phyloP scores from a whole-genome alignment of 257 asterid species.

The Fraxinus excelsior region DNA sequence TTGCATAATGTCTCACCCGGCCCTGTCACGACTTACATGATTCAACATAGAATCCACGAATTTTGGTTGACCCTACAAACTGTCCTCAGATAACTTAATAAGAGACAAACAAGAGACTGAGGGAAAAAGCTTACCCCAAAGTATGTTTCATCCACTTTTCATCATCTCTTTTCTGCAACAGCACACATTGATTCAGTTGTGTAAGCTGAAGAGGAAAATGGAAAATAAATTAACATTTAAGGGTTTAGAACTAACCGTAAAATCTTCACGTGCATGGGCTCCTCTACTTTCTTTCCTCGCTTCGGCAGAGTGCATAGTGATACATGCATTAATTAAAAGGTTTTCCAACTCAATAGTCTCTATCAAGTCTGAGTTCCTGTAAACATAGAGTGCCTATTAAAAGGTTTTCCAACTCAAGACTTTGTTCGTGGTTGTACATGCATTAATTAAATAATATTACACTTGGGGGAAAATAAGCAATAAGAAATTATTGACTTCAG shows the following conservation, averaged over 20 bases:
- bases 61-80: background rate
- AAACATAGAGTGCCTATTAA: constrained; percentile 40
- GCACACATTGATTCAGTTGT: constrained; percentile 18
- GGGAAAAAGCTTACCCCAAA: constrained; percentile 63
- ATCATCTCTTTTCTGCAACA: constrained; percentile 89
- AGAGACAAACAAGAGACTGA: background rate
- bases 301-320: constrained; percentile 99
- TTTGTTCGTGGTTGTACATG: constrained; percentile 58
- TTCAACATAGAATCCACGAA: background rate
- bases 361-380: constrained; percentile 92
- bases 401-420: constrained; percentile 96
- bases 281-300: constrained; percentile 99
- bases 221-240: background rate
- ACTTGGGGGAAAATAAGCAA: constrained; percentile 2
- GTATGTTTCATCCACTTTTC: constrained; percentile 95
- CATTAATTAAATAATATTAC: background rate
- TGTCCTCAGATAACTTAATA: background rate
- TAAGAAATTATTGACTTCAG: constrained; percentile 6
- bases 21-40: background rate
- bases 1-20: background rate
- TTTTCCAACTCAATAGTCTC: constrained; percentile 96
- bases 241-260: constrained; percentile 57
- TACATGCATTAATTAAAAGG: constrained; percentile 89
- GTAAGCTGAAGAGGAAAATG: constrained; percentile 13
- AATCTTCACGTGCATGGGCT: constrained; percentile 99